Evolutionary conservation across 164 flowering plant genomes (phyloP).

Genomic region (Houttuynia cordata): DNA sequence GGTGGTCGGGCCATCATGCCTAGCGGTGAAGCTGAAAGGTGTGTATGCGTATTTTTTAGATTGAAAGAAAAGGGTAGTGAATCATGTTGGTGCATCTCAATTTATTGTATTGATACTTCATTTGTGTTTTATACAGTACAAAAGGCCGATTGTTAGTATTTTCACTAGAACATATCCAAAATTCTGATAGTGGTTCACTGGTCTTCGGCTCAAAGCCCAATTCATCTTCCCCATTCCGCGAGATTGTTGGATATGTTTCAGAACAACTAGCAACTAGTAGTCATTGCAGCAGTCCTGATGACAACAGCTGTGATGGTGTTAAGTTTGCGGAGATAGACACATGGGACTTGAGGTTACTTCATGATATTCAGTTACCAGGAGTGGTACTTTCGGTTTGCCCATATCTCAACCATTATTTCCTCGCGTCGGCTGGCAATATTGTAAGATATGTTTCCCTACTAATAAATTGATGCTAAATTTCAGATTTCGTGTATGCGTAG

Average conservation of each 20-base stretch:
- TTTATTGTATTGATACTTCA: neutral
- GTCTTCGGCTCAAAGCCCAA: conserved; percentile 39
- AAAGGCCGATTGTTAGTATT: conserved; percentile 79
- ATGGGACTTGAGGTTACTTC: conserved; percentile 54
- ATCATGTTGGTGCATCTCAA: neutral
- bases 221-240: conserved; percentile 63
- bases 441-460: conserved; percentile 41
- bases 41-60: neutral
- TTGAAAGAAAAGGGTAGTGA: neutral
- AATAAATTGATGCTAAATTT: neutral
- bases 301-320: conserved; percentile 57
- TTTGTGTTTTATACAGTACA: conserved; percentile 32
- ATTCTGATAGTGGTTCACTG: conserved; percentile 56
- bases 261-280: conserved; percentile 72
- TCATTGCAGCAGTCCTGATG: conserved; percentile 82
- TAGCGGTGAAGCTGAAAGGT: conserved; percentile 99
- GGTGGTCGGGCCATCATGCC: conserved; percentile 91
- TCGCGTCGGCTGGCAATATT: conserved; percentile 82
- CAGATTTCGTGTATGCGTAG: neutral
- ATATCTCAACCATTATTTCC: conserved; percentile 75
- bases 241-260: conserved; percentile 47
- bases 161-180: conserved; percentile 53
- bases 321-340: conserved; percentile 75
- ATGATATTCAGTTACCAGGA: conserved; percentile 44
- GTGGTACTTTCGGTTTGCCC: conserved; percentile 77